Conservation (phyloP, 83 land plant species). For the Picea abies region DNA sequence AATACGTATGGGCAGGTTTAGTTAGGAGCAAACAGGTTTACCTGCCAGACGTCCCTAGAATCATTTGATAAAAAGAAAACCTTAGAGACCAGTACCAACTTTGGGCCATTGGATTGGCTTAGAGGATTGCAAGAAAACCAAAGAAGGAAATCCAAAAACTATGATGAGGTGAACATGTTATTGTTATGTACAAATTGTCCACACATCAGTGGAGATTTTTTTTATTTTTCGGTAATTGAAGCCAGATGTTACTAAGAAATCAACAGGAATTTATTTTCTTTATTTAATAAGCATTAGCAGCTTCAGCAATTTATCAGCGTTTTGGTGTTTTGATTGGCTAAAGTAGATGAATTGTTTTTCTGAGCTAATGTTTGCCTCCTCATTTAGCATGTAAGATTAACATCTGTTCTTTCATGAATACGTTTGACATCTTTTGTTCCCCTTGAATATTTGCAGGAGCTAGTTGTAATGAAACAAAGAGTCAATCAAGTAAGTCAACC, state of each 20-base stretch:
- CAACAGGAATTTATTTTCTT: too few species aligned
- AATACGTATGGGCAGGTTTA: too few species aligned
- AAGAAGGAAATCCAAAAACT: background rate
- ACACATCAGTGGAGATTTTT: background rate
- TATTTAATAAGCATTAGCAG: background rate
- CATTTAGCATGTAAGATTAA: background rate
- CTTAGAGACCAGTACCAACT: too few species aligned
- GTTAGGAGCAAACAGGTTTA: too few species aligned
- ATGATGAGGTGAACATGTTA: background rate
- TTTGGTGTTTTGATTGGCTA: background rate
- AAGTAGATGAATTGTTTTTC: background rate
- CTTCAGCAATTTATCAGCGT: background rate
- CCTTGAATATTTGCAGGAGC: constrained; percentile 11
- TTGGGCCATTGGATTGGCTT: too few species aligned
- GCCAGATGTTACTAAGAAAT: background rate
- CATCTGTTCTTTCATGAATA: background rate
- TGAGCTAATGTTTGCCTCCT: background rate
- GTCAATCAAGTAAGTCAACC: constrained; percentile 14
- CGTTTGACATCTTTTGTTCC: too few species aligned
- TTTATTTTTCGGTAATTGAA: background rate
- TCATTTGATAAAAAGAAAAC: too few species aligned
- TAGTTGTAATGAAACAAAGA: constrained; percentile 2
- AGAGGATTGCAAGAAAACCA: too few species aligned
- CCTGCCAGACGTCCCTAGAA: too few species aligned
- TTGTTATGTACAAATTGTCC: background rate